Evolutionary conservation across 768 basidiomycete species (phyloP), one percentile per base, ranked within the genome.

Genomic region (Mycena rosella): DNA sequence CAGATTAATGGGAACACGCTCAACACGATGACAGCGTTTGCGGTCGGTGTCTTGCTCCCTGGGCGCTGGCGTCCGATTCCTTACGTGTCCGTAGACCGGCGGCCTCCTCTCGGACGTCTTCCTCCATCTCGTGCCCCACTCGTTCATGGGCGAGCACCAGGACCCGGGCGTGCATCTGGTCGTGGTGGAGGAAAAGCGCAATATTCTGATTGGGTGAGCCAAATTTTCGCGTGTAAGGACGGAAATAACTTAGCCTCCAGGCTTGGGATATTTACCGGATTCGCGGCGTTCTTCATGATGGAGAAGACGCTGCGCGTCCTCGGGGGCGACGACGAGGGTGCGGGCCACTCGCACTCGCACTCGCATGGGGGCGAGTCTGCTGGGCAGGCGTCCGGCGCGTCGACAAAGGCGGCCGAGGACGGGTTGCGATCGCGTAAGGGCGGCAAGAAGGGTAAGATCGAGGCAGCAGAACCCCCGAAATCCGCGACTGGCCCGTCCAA

Each of bases 11-110:
- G 86, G 18, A 85, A 94, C 77, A 95, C 94, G 48, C 85, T 96
- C 65, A 96, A 96, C 74, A 95, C 93, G 15, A 96, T 96, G 95
- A 96, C 95, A 36, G 93, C 95, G 8, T 96, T 96, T 77, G 95
- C 95, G 67, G 93, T 94, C 77, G 77, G 91, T 77, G 55, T 15
- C 38, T 15, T 17, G 3, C 14, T 38, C 53, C 57, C 42, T 36
- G 30, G 63, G 52, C 68, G 67, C 54, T 64, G 49, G 66, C 70
- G 44, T 17, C 38, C 60, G 62, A 60, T 73, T 55, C 69, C 73
- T 40, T 60, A 52, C 72, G 72, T 58, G 73, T 47, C 42, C 54
- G 53, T 72, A 94, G 88, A 96, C 95, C 13, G 96, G 96, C 34
- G 96, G 96, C 30, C 86, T 98, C 29, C 87, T 98, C 42, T 96